Percentiles rank a stretch among this genome's conserved stretches.
Evolutionary conservation across 768 basidiomycete genomes (phyloP).

Genomic region (Strobilomyces echinocephalus): DNA sequence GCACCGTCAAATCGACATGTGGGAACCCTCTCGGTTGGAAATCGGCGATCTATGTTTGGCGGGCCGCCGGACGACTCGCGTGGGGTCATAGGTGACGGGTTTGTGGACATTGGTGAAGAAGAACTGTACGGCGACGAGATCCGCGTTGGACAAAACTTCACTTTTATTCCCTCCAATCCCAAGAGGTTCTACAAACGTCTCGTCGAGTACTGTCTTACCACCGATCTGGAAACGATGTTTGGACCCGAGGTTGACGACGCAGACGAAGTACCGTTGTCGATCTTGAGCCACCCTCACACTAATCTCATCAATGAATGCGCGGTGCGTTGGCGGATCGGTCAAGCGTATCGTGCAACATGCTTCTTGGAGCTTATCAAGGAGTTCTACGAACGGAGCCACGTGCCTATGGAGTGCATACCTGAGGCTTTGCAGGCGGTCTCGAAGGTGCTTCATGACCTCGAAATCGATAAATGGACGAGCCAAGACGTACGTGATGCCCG

Average conservation of each 20-base stretch:
- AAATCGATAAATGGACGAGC: conserved; percentile 70
- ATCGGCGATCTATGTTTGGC: conserved; percentile 55
- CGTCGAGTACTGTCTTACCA: conserved; percentile 74
- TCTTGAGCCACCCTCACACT: conserved; percentile 73
- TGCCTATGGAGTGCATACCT: conserved; percentile 91
- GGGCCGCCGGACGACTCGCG: conserved; percentile 18
- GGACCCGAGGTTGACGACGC: conserved; percentile 89
- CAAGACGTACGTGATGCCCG: conserved; percentile 62
- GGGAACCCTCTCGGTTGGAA: conserved; percentile 63
- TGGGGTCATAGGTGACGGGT: conserved; percentile 15
- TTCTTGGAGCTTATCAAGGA: conserved; percentile 84
- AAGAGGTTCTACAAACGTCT: conserved; percentile 81
- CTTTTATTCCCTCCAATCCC: conserved; percentile 87
- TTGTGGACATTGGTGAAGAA: conserved; percentile 34
- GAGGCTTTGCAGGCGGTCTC: conserved; percentile 77
- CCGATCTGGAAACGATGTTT: conserved; percentile 86
- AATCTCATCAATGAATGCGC: conserved; percentile 87
- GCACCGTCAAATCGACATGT: conserved; percentile 41
- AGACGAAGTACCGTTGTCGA: conserved; percentile 92
- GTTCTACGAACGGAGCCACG: conserved; percentile 83
- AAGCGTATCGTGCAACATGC: conserved; percentile 68
- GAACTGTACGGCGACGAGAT: conserved; percentile 58
- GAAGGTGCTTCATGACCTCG: conserved; percentile 66
- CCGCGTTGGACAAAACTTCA: conserved; percentile 72
- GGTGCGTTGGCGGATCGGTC: conserved; percentile 82